A percentile compares a stretch with the other conserved stretches of the same genome.
These are phyloP conservation scores for Mycosarcoma mackinlayi DNA, from an alignment of 1,284 basidiomycete genomes.

Conservation along the genomic window DNA sequence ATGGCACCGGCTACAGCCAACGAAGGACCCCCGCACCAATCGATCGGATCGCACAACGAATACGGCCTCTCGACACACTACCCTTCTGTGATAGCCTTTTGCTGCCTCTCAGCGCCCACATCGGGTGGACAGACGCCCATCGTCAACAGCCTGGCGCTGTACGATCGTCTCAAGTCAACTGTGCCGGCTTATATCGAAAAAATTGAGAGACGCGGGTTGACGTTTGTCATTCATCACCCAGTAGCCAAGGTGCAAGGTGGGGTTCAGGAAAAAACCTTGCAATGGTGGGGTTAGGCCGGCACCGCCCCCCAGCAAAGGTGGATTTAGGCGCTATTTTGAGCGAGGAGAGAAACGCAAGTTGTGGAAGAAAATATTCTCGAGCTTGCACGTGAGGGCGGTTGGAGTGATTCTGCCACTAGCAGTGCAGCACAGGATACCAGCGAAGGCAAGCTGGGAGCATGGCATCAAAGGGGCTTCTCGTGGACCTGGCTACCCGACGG, in stretches of 20 bases:
- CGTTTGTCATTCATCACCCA: constrained; percentile 51
- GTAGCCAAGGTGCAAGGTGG: constrained; percentile 36
- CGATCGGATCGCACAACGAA: constrained; percentile 51
- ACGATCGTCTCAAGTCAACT: constrained; percentile 37
- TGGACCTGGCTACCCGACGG: constrained; percentile 49
- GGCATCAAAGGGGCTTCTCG: constrained; percentile 45
- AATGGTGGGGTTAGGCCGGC: too few species aligned
- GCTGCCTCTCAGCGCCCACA: constrained; percentile 40
- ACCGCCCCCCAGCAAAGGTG: too few species aligned
- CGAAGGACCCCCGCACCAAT: constrained; percentile 46
- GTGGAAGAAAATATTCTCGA: constrained; percentile 45
- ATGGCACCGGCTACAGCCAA: constrained; percentile 50
- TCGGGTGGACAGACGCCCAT: constrained; percentile 49
- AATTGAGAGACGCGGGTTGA: constrained; percentile 26
- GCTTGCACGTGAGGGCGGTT: constrained; percentile 47
- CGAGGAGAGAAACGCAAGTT: constrained; percentile 39
- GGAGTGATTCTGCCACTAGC: constrained; percentile 3
- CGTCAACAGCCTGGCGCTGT: constrained; percentile 44
- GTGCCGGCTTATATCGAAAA: constrained; percentile 25
- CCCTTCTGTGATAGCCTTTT: constrained; percentile 48
- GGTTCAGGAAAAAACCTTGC: constrained; percentile 38
- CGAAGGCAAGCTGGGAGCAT: constrained; percentile 19
- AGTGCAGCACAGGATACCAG: background rate
- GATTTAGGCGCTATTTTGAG: constrained; percentile 14
- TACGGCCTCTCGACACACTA: constrained; percentile 49